Conservation (phyloP, 805 yeast genomes). For the Saccharomyces kudriavzevii region DNA sequence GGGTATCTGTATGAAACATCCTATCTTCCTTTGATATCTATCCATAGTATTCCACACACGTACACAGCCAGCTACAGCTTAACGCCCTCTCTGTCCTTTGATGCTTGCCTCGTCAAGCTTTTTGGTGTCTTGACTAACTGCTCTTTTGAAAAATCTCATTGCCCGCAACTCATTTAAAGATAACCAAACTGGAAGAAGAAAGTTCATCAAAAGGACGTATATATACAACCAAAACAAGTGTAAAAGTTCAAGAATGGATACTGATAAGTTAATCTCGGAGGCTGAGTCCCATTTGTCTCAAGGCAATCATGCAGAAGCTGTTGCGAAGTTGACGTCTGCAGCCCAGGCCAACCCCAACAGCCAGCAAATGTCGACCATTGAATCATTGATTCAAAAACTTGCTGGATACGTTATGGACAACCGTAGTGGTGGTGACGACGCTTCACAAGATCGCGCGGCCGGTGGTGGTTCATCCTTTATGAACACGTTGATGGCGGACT, state of each 20-base stretch:
- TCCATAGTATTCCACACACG: neutral
- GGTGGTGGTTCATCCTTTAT: slow-evolving; percentile 17
- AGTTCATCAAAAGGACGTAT: neutral
- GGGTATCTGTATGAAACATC: slow-evolving; percentile 42
- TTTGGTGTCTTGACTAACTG: neutral
- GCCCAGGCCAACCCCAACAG: slow-evolving; percentile 19
- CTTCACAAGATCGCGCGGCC: slow-evolving; percentile 11
- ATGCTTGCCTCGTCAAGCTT: neutral
- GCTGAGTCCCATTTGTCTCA: slow-evolving; percentile 18
- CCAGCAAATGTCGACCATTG: slow-evolving; percentile 18
- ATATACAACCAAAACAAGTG: neutral
- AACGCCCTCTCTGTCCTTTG: neutral
- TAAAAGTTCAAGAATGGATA: slow-evolving; percentile 6
- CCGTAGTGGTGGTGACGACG: slow-evolving; percentile 3
- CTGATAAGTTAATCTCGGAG: slow-evolving; percentile 13
- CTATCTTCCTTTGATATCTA: slow-evolving; percentile 22
- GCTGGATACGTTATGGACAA: slow-evolving; percentile 15
- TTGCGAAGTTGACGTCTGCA: slow-evolving; percentile 22
- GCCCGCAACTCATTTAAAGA: neutral
- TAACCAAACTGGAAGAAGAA: neutral
- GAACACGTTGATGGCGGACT: slow-evolving; percentile 14
- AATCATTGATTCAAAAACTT: slow-evolving; percentile 16
- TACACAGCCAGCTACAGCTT: neutral
- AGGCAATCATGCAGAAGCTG: slow-evolving; percentile 24
- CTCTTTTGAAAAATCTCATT: neutral